Conservation (phyloP, 441 rosid genomes). For the Croton setiger region DNA sequence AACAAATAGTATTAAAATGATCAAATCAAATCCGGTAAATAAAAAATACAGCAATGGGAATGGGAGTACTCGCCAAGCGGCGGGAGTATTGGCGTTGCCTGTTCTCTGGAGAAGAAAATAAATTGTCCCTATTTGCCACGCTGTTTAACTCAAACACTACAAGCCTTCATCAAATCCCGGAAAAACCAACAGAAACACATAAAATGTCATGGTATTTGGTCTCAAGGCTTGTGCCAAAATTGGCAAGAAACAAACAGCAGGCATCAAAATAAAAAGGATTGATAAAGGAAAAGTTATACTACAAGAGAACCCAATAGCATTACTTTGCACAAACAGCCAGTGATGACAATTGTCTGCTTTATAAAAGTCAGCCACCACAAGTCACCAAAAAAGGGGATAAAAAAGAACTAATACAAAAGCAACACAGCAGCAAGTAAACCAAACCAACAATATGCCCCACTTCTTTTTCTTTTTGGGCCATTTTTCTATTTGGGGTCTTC, state of each 20-base stretch:
- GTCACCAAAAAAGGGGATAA: constrained; percentile 23
- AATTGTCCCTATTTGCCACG: neutral
- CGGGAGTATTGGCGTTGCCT: neutral
- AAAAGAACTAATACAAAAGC: constrained; percentile 7
- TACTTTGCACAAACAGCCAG: constrained; percentile 37
- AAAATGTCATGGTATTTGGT: neutral
- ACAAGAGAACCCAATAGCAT: constrained; percentile 27
- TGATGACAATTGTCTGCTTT: constrained; percentile 34
- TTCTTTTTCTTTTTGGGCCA: constrained; percentile 23
- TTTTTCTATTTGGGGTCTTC: constrained; percentile 24
- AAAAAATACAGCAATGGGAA: no score
- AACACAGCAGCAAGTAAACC: constrained; percentile 27
- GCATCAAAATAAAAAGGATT: neutral
- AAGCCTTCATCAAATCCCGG: no score
- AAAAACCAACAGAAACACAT: neutral
- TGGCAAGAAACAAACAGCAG: neutral
- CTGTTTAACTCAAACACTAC: neutral
- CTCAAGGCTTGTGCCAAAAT: no score
- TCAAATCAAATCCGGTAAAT: no score
- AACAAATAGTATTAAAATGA: neutral
- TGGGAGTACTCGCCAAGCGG: constrained; percentile 12
- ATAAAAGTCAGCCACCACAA: constrained; percentile 33
- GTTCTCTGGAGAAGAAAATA: neutral
- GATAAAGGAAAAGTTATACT: neutral
- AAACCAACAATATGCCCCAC: constrained; percentile 22